These are phyloP conservation scores for Neurospora tetraspora DNA, from an alignment of 495 filamentous ascomycete species.

Conservation along the genomic window DNA sequence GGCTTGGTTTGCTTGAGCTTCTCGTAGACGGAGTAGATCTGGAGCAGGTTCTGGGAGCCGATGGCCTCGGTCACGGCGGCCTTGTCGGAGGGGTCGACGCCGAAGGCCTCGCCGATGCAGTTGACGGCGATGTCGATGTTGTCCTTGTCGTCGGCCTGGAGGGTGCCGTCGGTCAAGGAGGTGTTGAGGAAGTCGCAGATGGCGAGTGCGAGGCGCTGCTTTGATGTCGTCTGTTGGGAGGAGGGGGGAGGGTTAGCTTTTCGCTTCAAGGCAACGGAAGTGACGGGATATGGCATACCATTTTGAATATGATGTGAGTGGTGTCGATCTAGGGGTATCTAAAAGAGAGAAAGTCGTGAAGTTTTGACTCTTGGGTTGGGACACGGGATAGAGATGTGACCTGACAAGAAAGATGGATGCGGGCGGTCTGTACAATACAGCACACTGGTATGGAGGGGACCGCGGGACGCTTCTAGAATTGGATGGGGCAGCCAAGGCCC, in stretches of 20 bases:
- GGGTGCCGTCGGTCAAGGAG: constrained; percentile 79
- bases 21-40: constrained; percentile 93
- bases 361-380: background rate
- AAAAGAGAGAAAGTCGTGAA: background rate
- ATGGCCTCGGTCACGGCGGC: constrained; percentile 65
- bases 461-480: background rate
- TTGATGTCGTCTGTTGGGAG: constrained; percentile 47
- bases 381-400: background rate
- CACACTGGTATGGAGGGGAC: background rate
- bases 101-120: constrained; percentile 91
- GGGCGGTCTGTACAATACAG: background rate
- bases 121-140: constrained; percentile 84
- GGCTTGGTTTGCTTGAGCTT: constrained; percentile 55
- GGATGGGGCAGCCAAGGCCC: background rate
- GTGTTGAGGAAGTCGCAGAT: constrained; percentile 89
- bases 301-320: background rate
- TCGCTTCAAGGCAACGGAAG: background rate
- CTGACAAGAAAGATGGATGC: background rate
- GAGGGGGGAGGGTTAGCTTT: background rate
- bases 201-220: constrained; percentile 93
- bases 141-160: constrained; percentile 77
- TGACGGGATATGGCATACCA: background rate
- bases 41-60: constrained; percentile 72
- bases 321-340: background rate
- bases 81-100: constrained; percentile 73